Percentiles rank a stretch among this genome's conserved stretches.
phyloP scores from a whole-genome alignment of 2,329 filamentous ascomycete genomes.

The Cytospora piceae region DNA sequence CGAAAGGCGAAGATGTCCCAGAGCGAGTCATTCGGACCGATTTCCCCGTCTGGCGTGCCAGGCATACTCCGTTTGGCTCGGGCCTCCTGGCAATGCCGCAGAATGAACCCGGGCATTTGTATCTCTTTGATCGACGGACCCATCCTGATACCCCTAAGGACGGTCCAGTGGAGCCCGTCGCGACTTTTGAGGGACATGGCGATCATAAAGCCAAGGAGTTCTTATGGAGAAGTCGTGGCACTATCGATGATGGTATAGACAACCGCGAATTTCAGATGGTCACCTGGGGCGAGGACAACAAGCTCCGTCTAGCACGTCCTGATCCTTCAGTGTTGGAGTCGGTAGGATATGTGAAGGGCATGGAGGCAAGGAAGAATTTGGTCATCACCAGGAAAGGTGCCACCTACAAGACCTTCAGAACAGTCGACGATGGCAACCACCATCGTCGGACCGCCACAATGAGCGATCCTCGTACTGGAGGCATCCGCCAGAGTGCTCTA shows the following conservation, averaged over 20 bases:
- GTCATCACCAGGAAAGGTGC: conserved; percentile 83
- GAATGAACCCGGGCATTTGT: conserved; percentile 80
- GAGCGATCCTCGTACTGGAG: conserved; percentile 58
- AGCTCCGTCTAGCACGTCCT: conserved; percentile 77
- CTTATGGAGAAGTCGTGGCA: conserved; percentile 80
- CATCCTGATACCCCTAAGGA: conserved; percentile 50
- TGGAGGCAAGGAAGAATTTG: conserved; percentile 64
- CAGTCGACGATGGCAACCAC: conserved; percentile 63
- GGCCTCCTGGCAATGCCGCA: conserved; percentile 91
- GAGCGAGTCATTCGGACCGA: conserved; percentile 79
- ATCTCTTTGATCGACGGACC: conserved; percentile 75
- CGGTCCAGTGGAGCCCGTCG: conserved; percentile 52
- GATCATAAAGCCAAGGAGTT: conserved; percentile 84
- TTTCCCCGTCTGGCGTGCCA: conserved; percentile 88
- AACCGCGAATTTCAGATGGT: conserved; percentile 90
- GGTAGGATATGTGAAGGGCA: conserved; percentile 75
- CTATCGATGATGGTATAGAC: conserved; percentile 70
- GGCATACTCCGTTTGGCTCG: conserved; percentile 87
- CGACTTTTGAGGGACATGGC: conserved; percentile 64
- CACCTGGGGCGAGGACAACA: conserved; percentile 87
- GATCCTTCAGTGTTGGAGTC: conserved; percentile 65
- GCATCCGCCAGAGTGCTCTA: conserved; percentile 46
- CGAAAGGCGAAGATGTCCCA: conserved; percentile 62
- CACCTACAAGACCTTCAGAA: conserved; percentile 81
- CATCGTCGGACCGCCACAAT: conserved; percentile 65